Evolutionary conservation across 108 stramenopile genomes (phyloP).

Genomic region (Epithemia pelagica): DNA sequence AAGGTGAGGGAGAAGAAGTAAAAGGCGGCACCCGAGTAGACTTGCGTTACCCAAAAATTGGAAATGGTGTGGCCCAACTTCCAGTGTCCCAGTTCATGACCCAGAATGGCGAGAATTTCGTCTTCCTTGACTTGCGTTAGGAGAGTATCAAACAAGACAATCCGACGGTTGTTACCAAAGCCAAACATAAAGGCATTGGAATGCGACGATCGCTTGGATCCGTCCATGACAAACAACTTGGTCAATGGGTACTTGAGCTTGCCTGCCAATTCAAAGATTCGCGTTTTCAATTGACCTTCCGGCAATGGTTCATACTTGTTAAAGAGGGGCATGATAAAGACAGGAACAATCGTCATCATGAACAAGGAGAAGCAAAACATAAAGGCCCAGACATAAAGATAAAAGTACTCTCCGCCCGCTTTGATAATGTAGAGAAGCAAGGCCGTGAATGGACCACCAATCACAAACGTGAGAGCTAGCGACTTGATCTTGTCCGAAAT

Average conservation of each 20-base stretch:
- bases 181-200: constrained; percentile 99
- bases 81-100: constrained; percentile 97
- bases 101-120: constrained; percentile 94
- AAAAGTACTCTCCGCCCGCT: constrained; percentile 80
- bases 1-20: constrained; percentile 85
- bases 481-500: constrained; percentile 89
- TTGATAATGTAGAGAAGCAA: constrained; percentile 83
- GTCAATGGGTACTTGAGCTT: constrained; percentile 91
- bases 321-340: constrained; percentile 95
- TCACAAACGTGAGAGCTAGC: constrained; percentile 60
- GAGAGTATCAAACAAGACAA: constrained; percentile 97
- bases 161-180: constrained; percentile 95
- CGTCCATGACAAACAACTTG: constrained; percentile 97
- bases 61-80: constrained; percentile 93
- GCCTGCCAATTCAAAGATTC: constrained; percentile 88
- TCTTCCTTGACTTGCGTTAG: constrained; percentile 74
- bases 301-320: constrained; percentile 95
- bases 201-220: constrained; percentile 93
- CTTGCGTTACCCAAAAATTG: constrained; percentile 86
- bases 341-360: constrained; percentile 93
- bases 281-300: constrained; percentile 78
- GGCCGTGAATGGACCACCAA: constrained; percentile 88
- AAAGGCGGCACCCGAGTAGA: constrained; percentile 87
- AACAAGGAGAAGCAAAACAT: constrained; percentile 80
- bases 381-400: constrained; percentile 93